Evolutionary conservation across 108 stramenopile species (phyloP).

Genomic region (Discostella stelligeroides): DNA sequence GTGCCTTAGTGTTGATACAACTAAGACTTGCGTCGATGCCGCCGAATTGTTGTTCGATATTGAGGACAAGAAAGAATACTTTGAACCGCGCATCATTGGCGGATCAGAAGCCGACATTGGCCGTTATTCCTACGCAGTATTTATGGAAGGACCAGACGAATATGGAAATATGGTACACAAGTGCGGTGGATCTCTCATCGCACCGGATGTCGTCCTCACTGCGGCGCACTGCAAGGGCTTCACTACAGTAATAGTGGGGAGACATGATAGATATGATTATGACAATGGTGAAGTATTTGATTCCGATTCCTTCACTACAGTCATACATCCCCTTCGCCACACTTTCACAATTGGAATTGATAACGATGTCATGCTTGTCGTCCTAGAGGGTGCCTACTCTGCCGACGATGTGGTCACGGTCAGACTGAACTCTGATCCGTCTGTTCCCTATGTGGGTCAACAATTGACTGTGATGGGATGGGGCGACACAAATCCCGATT

Average conservation of each 20-base stretch:
- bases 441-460: constrained; percentile 31
- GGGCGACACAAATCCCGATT: constrained; percentile 29
- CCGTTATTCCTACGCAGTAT: constrained; percentile 37
- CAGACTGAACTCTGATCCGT: constrained; percentile 40
- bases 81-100: constrained; percentile 33
- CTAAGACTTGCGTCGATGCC: too few species aligned
- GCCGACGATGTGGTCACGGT: constrained; percentile 5
- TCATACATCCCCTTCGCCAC: constrained; percentile 15
- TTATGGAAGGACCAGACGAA: constrained; percentile 2
- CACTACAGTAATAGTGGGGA: constrained; percentile 12
- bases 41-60: too few species aligned
- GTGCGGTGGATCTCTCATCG: constrained; percentile 38
- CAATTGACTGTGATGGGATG: constrained; percentile 58
- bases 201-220: constrained; percentile 33
- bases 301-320: background rate
- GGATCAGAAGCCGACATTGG: constrained; percentile 26
- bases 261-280: constrained; percentile 18
- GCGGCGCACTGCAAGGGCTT: constrained; percentile 37
- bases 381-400: background rate
- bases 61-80: background rate
- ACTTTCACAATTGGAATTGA: constrained; percentile 5
- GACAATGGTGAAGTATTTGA: constrained; percentile 6
- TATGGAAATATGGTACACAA: background rate
- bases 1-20: too few species aligned
- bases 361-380: constrained; percentile 35